These are phyloP conservation scores for Globisporangium apiculatum DNA, from an alignment of 352 stramenopile species.

Conservation along the genomic window DNA sequence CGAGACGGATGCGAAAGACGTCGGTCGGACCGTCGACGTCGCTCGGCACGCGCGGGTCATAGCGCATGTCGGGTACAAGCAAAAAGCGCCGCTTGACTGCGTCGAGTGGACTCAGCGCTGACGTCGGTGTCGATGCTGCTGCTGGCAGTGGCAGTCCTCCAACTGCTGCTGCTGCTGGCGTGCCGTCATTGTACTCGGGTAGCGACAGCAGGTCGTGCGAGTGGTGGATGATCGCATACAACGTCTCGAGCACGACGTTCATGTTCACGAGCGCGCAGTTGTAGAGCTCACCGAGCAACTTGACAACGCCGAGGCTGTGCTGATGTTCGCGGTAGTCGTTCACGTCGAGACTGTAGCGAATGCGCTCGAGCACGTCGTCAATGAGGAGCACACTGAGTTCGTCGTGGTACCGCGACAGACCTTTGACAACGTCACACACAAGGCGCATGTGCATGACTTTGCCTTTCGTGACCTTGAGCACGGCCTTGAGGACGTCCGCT, in stretches of 20 bases:
- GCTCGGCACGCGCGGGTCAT: slow-evolving; percentile 84
- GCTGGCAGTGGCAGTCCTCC: slow-evolving; percentile 17
- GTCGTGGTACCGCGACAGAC: slow-evolving; percentile 81
- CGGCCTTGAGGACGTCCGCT: slow-evolving; percentile 83
- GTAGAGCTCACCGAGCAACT: slow-evolving; percentile 93
- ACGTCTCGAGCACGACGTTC: slow-evolving; percentile 89
- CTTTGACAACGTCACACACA: slow-evolving; percentile 87
- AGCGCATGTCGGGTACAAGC: slow-evolving; percentile 72
- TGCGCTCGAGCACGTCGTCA: slow-evolving; percentile 91
- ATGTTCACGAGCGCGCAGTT: slow-evolving; percentile 87
- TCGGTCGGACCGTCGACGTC: slow-evolving; percentile 88
- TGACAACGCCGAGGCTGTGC: slow-evolving; percentile 88
- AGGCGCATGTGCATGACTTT: slow-evolving; percentile 85
- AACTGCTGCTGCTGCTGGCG: slow-evolving; percentile 5
- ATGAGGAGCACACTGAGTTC: slow-evolving; percentile 88
- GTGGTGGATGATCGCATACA: slow-evolving; percentile 94
- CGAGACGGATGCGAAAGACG: slow-evolving; percentile 92
- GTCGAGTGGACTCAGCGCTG: slow-evolving; percentile 3
- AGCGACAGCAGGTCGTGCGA: slow-evolving; percentile 89
- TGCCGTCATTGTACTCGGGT: slow-evolving; percentile 32
- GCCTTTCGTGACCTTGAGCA: slow-evolving; percentile 91
- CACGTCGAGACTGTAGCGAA: slow-evolving; percentile 87
- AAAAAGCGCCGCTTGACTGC: slow-evolving; percentile 59
- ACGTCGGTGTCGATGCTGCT: too few relatives aligned
- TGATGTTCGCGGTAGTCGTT: slow-evolving; percentile 92